Base-by-base conservation (phyloP, 2,329 filamentous ascomycete species). In the Scolecobasidium constrictum region DNA sequence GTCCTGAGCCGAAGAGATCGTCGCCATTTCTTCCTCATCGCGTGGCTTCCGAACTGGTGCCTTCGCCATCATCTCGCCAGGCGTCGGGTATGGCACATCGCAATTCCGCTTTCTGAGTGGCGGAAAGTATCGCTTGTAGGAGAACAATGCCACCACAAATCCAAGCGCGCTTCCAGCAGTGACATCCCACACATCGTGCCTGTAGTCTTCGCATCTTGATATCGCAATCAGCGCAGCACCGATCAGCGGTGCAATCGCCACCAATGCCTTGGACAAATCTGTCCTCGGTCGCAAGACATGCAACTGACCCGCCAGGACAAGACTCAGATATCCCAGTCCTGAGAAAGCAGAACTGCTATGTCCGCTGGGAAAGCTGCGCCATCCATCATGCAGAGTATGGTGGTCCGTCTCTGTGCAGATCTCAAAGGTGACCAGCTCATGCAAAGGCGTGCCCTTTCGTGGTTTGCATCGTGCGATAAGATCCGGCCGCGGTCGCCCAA, bases 401-500 rank as follows among this genome's bases (percentile, higher is more conserved):
- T 76, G 73, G 52, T 78, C 60, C 2, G 75, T 72, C 53, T 87
- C 72, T 9, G 83, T 88, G 66, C 86, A 93, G 3, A 88, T 74
- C 22, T 75, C 70, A 39, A 81, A 74, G 13, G 72, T 77, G 20
- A 81, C 70, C 38, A 81, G 61, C 22, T 62, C 53, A 49, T 78
- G 65, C 40, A 62, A 62, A 0, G 77, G 69, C 0, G 77, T 78
- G 5, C 70, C 73, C 12, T 68, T 55, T 22, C 59, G 52, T 1
- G 92, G 88, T 49, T 83, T 80, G 64, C 92, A 98, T 28, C 92
- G 79, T n/a, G 82, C 78, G 34, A 96, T 76, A 26, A 95, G 67
- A 61, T 96, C 90, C 3, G 90, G 90, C 5, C 90, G 77, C 21
- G 87, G 86, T 9, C 86, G 68, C 6, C 86, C 86, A 19, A 90